Conservation (phyloP, 805 yeast genomes). For the Candida glaebosa region DNA sequence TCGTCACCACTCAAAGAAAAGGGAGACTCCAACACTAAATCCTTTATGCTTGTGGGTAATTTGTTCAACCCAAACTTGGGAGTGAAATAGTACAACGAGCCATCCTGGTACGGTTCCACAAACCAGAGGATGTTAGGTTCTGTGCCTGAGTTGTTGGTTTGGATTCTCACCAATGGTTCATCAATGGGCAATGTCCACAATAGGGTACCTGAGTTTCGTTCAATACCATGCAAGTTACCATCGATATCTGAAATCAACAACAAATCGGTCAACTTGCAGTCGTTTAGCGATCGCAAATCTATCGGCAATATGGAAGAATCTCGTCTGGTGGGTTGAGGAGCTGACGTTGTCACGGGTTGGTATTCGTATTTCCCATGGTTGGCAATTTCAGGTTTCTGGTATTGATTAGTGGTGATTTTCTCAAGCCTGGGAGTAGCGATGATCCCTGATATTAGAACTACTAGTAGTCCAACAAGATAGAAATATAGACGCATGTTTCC, state of each 20-base stretch:
- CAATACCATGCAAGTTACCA: constrained; percentile 80
- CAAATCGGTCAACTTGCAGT: constrained; percentile 53
- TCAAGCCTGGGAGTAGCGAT: constrained; percentile 5
- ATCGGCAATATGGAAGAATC: constrained; percentile 27
- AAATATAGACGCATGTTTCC: constrained; percentile 2
- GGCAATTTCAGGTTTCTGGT: constrained; percentile 1
- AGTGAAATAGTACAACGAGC: constrained; percentile 76
- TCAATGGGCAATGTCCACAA: constrained; percentile 74
- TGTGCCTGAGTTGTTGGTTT: constrained; percentile 16
- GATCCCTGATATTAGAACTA: neutral
- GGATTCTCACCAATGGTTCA: constrained; percentile 55
- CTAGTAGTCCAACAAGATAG: constrained; percentile 1
- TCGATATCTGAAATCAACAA: constrained; percentile 78
- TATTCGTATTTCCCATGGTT: constrained; percentile 1
- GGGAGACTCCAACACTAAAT: constrained; percentile 79
- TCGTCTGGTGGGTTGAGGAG: constrained; percentile 1
- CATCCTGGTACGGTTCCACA: constrained; percentile 87
- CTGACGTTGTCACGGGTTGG: constrained; percentile 2
- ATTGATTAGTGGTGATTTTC: constrained; percentile 5
- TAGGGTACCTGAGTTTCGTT: constrained; percentile 68
- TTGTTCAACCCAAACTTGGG: constrained; percentile 71
- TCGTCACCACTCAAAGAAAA: constrained; percentile 73
- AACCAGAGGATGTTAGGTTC: constrained; percentile 59
- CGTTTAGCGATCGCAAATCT: constrained; percentile 38
- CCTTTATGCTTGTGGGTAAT: constrained; percentile 76